Evolutionary conservation across 1,139 yeast genomes (phyloP), one percentile per base, ranked within the genome.

Genomic region (Yamadazyma atmosphaerica): DNA sequence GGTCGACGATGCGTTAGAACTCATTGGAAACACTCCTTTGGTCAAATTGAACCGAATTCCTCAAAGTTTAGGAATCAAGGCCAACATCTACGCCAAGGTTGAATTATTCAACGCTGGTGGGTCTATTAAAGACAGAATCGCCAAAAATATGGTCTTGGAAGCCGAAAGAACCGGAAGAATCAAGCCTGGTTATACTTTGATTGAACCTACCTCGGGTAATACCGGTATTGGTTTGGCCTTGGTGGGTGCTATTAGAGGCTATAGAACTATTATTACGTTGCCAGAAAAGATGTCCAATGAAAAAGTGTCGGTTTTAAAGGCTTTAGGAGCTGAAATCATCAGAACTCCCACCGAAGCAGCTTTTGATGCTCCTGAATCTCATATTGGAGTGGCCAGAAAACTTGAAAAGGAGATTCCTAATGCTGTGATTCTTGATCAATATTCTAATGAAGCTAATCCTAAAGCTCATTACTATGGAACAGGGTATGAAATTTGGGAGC

Each of bases 271-370:
- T 56, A 87, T 87, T 60, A 86, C 95, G 5, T 73, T 87, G 51
- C 96, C 96, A 25, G 95, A 87, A 68, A 87, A 87, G 68, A 87
- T 87, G 96, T 85, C 94, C 28, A 86, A 86, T 60, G 96, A 87
- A 61, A 87, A 87, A 61, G 95, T 87, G 25, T 80, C 90, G 35
- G 95, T 87, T 6, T 76, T 87, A 61, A 86, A 86, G 65, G 95
- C 95, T 3, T 72, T 87, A 42, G 96, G 96, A 39, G 95, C 95
- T 29, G 95, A 86, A 61, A 86, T 87, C 59, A 85, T 87, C 49
- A 80, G 95, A 71, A 87, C 96, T 14, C 95, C 96, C 37, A 87
- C 94, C 33, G 95, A 85, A 55, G 96, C 95, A 32, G 95, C 95
- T 1, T 87, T 90, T 88, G 95, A 87, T 56, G 78, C 95, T 35